Evolutionary conservation across 345 rosid species (phyloP).

Genomic region (Eucalyptus guilfoylei): DNA sequence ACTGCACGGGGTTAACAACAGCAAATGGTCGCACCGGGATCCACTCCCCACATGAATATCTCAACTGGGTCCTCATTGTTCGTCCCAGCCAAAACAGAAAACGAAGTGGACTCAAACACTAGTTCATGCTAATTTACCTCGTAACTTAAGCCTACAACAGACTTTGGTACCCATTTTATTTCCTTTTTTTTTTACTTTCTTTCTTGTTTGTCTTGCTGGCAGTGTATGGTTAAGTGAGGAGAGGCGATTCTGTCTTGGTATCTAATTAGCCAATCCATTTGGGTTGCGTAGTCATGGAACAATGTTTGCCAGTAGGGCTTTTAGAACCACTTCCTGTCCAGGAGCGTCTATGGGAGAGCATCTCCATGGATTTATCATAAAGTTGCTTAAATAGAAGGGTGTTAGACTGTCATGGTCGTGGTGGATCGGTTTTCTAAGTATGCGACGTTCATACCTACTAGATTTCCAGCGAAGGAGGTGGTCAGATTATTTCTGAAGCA

Average conservation of each 20-base stretch:
- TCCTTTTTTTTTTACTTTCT: no score
- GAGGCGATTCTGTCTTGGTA: neutral
- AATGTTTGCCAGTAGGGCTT: no score
- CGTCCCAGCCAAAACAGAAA: neutral
- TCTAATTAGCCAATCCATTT: constrained; percentile 27
- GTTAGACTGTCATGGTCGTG: no score
- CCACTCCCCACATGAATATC: constrained; percentile 40
- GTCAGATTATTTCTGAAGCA: no score
- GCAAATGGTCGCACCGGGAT: constrained; percentile 15
- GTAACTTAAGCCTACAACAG: neutral
- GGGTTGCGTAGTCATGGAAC: no score
- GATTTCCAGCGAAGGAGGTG: no score
- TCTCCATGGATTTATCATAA: no score
- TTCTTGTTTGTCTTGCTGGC: neutral
- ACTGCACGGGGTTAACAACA: neutral
- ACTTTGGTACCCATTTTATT: neutral
- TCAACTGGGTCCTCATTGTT: neutral
- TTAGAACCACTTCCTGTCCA: no score
- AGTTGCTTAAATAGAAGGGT: no score
- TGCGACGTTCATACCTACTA: no score
- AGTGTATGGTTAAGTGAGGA: neutral
- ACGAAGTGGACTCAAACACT: neutral
- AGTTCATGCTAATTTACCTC: constrained; percentile 1
- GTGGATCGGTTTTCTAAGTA: no score
- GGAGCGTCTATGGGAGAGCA: no score